Base-by-base conservation (phyloP, 169 alveolate genomes). In the Theileria equi region DNA sequence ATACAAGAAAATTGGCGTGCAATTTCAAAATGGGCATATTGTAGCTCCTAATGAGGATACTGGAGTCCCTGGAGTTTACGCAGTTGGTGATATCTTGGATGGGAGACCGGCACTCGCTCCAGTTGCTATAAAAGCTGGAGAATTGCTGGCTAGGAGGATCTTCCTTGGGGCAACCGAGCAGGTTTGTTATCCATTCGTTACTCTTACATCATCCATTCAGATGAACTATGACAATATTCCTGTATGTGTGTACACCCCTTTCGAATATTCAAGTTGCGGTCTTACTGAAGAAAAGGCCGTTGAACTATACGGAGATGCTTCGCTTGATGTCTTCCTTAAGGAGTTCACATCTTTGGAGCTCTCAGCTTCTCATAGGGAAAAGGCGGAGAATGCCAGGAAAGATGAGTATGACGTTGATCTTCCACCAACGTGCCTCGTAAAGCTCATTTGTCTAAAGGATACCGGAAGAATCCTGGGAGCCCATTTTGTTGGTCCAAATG, bases 401-500 rank as follows among this genome's bases (percentile, higher is more conserved):
- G 90, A 89, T 44, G 91, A 82, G 48, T 55, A 68, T 49, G 97
- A 91, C 65, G 50, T 52, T 47, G 93, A 89, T 60, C 49, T 77
- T 38, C 81, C 93, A 21, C 91, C 92, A 28, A 87, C 90, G 16
- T 94, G 98, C 40, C 88, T 94, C 63, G 83, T 96, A 11, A 97
- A 97, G 80, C 87, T 97, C 17, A 68, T 97, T 45, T 95, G 95
- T 52, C 77, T 88, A 62, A 92, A 81, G 69, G 83, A 86, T 62
- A n/a, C n/a, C n/a, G 97, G 94, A 28, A 90, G 90, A 53, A 98
- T 96, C 8, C 85, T 96, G 16, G 99, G 99, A 31, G 82, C 95
- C 80, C 99, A 97, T 81, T 94, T 91, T 60, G 97, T 96, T 38
- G 97, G 98, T 11, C 98, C 98, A 6, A 90, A 95, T 85, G 99